These are phyloP conservation scores for Termitomyces sp. DNA, from an alignment of 768 basidiomycete species.

Conservation along the genomic window DNA sequence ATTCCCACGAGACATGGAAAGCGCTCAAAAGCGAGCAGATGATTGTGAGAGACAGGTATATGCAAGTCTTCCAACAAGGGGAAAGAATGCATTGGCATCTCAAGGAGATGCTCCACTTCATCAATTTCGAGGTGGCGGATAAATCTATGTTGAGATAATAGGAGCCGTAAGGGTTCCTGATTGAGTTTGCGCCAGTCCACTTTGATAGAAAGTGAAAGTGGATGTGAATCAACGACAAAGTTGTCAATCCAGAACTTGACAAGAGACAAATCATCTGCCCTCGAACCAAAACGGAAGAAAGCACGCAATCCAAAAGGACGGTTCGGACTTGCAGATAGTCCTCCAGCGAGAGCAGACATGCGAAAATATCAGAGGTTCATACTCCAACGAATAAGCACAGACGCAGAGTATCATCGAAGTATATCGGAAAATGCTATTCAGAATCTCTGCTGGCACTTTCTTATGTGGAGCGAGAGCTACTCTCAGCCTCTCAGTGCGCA, in stretches of 20 bases:
- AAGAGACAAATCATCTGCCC: background rate
- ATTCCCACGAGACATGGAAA: background rate
- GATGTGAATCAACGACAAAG: too few species aligned
- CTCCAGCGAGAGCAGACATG: background rate
- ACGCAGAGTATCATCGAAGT: background rate
- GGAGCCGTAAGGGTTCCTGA: background rate
- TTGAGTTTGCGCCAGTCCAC: rapidly evolving
- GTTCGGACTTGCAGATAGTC: background rate
- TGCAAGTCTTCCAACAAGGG: background rate
- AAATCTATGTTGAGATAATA: background rate
- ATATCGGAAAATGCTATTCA: background rate
- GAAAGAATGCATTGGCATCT: background rate
- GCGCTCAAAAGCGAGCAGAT: too few species aligned
- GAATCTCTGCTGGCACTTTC: background rate
- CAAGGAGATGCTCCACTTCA: background rate
- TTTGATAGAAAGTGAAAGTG: background rate
- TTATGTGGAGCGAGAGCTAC: too few species aligned
- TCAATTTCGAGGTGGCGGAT: background rate
- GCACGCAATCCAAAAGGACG: background rate
- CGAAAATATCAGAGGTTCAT: background rate
- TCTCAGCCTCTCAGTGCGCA: background rate
- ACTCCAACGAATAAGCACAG: background rate
- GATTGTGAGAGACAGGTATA: background rate
- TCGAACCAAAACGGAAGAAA: background rate
- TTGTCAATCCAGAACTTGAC: too few species aligned